Evolutionary conservation across 1,284 basidiomycete species (phyloP).

Genomic region (Ustilago esculenta): DNA sequence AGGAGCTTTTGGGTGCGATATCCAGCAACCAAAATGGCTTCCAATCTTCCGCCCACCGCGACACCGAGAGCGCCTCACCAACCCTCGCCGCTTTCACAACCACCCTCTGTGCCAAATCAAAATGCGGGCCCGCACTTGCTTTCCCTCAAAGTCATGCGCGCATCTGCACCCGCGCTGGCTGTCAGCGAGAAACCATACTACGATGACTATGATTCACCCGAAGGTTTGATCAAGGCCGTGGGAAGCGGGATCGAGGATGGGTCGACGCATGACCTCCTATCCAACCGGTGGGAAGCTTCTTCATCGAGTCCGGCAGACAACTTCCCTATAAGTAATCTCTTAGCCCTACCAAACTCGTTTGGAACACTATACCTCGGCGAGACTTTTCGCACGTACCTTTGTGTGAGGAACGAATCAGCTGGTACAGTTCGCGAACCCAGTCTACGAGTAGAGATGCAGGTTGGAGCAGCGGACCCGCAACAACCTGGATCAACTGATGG

Average conservation of each 20-base stretch:
- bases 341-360: slow-evolving; percentile 50
- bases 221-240: slow-evolving; percentile 8
- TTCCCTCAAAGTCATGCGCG: slow-evolving; percentile 60
- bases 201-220: neutral
- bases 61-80: slow-evolving; percentile 1
- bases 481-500: neutral
- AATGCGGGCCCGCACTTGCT: slow-evolving; percentile 42
- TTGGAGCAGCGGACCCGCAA: slow-evolving; percentile 17
- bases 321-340: slow-evolving; percentile 23
- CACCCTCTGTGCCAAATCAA: neutral
- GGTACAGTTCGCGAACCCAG: slow-evolving; percentile 35
- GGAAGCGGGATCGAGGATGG: slow-evolving; percentile 5
- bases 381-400: slow-evolving; percentile 61
- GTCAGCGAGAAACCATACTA: slow-evolving; percentile 40
- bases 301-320: slow-evolving; percentile 1
- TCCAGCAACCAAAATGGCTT: slow-evolving; percentile 14
- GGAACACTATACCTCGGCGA: slow-evolving; percentile 61
- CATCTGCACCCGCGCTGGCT: slow-evolving; percentile 42
- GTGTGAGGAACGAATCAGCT: slow-evolving; percentile 58
- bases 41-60: neutral
- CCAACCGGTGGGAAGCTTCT: neutral
- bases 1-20: too few species aligned
- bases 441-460: slow-evolving; percentile 63
- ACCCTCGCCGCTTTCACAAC: slow-evolving; percentile 4
- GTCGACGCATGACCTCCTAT: slow-evolving; percentile 7